Conservation (phyloP, 345 rosid species). For the Crucihimalaya himalaica region DNA sequence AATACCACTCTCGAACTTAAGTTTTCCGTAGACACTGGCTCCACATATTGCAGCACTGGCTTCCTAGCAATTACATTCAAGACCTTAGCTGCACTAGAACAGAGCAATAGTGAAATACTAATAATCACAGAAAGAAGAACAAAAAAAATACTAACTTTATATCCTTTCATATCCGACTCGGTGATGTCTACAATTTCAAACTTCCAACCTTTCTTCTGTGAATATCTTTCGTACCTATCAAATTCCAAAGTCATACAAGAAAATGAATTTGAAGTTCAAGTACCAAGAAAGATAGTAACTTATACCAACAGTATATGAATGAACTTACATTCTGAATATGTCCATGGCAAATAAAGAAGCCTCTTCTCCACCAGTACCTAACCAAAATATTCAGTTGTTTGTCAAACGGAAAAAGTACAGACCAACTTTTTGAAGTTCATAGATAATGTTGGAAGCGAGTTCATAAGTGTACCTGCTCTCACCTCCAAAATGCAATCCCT, state of each 20-base stretch:
- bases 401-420: constrained; percentile 5
- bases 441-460: not conserved
- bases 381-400: not conserved
- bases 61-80: constrained; percentile 57
- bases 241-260: constrained; percentile 2
- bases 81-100: constrained; percentile 25
- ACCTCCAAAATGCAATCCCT: constrained; percentile 96
- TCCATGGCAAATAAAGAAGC: constrained; percentile 98
- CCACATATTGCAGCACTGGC: constrained; percentile 94
- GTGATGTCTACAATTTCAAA: constrained; percentile 79
- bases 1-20: constrained; percentile 98
- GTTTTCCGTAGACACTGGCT: constrained; percentile 76
- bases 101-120: constrained; percentile 10
- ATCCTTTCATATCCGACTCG: constrained; percentile 89
- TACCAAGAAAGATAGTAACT: not conserved
- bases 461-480: constrained; percentile 74
- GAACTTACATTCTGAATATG: constrained; percentile 77
- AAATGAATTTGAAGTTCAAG: not conserved
- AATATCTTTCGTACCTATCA: constrained; percentile 87
- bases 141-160: constrained; percentile 54
- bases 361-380: constrained; percentile 96
- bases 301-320: not conserved
- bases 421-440: not conserved
- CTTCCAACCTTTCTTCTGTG: constrained; percentile 87
- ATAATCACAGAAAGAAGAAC: not conserved